These are phyloP conservation scores for Fraxinus angustifolia DNA, from an alignment of 305 asterid genomes.

Conservation along the genomic window DNA sequence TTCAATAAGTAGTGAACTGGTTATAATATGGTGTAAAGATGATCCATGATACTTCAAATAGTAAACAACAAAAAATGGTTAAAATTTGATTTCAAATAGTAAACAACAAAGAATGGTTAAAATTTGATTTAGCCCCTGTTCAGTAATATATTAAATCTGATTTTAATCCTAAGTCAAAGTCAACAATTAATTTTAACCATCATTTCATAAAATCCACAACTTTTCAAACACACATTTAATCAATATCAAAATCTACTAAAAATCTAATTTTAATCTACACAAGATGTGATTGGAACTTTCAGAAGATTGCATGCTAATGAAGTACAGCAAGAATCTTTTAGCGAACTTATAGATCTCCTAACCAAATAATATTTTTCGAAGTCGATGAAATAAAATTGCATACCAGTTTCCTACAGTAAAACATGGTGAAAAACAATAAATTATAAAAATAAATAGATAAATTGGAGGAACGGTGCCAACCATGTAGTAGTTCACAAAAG, in stretches of 20 bases:
- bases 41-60: neutral
- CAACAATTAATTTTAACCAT: neutral
- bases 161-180: neutral
- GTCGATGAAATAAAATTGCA: neutral
- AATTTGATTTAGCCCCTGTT: neutral
- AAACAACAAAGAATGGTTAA: neutral
- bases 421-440: neutral
- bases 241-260: neutral
- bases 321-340: neutral
- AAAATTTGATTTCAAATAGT: neutral
- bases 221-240: neutral
- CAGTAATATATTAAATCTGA: neutral
- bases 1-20: neutral
- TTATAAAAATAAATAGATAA: neutral
- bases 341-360: neutral
- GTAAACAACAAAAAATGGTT: neutral
- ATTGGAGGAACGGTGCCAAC: slow-evolving; percentile 27
- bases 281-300: neutral
- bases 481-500: slow-evolving; percentile 91
- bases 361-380: neutral
- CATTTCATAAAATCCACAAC: neutral
- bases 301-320: neutral
- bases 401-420: neutral
- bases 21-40: neutral
- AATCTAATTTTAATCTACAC: neutral